A percentile compares a stretch with the other conserved stretches of the same genome.
Conservation (phyloP, 257 asterid genomes). For the Knoxia roxburghii region DNA sequence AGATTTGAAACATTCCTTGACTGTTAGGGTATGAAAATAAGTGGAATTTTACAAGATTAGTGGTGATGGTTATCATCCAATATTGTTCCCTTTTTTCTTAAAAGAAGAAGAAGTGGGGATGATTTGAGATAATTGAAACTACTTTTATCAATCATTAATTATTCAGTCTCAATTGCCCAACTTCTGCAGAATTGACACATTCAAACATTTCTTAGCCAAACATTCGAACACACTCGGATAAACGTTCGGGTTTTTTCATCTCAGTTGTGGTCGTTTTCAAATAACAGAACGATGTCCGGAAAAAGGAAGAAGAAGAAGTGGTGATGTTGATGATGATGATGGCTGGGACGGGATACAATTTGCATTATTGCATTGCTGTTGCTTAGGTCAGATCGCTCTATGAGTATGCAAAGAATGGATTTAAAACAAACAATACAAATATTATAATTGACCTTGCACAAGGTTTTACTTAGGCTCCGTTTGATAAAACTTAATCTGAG, state of each 20-base stretch:
- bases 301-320: too few relatives aligned
- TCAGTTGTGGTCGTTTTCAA: too few relatives aligned
- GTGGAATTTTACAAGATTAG: slow-evolving; percentile 12
- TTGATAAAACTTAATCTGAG: too few relatives aligned
- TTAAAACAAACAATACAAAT: background rate
- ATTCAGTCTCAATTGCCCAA: slow-evolving; percentile 17
- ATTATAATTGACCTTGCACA: background rate
- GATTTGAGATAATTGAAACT: slow-evolving; percentile 19
- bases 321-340: background rate
- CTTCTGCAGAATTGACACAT: too few relatives aligned
- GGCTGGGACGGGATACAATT: too few relatives aligned
- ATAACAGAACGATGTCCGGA: too few relatives aligned
- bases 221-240: too few relatives aligned
- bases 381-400: slow-evolving; percentile 3
- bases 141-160: slow-evolving; percentile 8
- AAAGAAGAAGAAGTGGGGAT: slow-evolving; percentile 11
- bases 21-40: slow-evolving; percentile 39
- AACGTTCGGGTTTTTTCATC: too few relatives aligned
- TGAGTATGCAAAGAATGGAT: background rate
- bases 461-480: background rate
- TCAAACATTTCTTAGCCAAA: too few relatives aligned
- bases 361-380: too few relatives aligned
- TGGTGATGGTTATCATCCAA: slow-evolving; percentile 8
- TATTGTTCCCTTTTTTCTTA: background rate
- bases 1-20: slow-evolving; percentile 43